Conservation (phyloP, 306 rosid species). For the Amphicarpaea edgeworthii region DNA sequence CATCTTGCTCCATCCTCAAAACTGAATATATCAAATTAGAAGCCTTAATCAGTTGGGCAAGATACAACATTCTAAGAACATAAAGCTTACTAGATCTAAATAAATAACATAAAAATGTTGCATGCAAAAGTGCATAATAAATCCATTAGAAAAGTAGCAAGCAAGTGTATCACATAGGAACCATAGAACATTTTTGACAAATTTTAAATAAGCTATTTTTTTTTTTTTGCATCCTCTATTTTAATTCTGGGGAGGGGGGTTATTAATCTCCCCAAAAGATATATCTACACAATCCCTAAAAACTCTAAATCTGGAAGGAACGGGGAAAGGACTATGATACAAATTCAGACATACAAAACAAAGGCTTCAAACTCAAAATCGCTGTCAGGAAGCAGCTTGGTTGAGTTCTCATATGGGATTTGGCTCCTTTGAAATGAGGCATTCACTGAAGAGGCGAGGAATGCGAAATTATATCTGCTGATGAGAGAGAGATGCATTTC, state of each 20-base stretch:
- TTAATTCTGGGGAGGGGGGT: neutral
- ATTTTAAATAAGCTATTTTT: conserved; percentile 1
- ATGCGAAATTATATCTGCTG: neutral
- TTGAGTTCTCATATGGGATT: neutral
- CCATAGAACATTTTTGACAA: neutral
- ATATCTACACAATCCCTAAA: conserved; percentile 11
- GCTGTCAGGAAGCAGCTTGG: conserved; percentile 18
- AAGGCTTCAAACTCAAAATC: conserved; percentile 1
- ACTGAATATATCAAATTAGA: conserved; percentile 59
- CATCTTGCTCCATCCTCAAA: conserved; percentile 97
- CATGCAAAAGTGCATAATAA: conserved; percentile 5
- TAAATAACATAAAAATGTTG: conserved; percentile 10
- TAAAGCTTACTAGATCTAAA: conserved; percentile 28
- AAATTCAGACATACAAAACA: neutral
- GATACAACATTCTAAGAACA: conserved; percentile 6
- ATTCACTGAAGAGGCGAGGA: neutral
- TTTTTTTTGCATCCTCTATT: neutral
- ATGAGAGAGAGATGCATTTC: neutral
- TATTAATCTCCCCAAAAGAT: neutral
- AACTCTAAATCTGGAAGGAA: conserved; percentile 9
- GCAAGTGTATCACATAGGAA: conserved; percentile 5
- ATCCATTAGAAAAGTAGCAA: conserved; percentile 25
- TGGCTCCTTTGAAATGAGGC: neutral
- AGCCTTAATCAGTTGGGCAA: neutral
- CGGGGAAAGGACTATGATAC: neutral